Percentiles rank a stretch among this genome's conserved stretches.
phyloP scores from a whole-genome alignment of 2,329 filamentous ascomycete genomes.

The Penicillium sp. region DNA sequence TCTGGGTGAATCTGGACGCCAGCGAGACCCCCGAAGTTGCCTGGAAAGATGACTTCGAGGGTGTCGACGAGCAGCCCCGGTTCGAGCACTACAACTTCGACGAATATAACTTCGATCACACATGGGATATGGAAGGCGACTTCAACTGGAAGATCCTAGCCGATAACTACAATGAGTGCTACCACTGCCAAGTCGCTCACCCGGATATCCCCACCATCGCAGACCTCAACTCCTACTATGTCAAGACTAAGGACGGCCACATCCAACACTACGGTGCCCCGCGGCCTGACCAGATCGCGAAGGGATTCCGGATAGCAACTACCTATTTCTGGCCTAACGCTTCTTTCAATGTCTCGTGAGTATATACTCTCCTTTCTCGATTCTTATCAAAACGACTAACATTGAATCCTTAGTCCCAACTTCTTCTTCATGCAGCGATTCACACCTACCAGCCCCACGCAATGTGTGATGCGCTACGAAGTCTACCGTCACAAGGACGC shows the following conservation, averaged over 20 bases:
- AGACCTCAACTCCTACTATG: conserved; percentile 56
- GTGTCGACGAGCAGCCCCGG: conserved; percentile 49
- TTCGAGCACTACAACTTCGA: conserved; percentile 52
- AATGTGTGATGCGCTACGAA: conserved; percentile 60
- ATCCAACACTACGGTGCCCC: conserved; percentile 50
- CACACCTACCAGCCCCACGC: conserved; percentile 54
- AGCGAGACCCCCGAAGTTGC: conserved; percentile 47
- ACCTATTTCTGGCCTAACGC: conserved; percentile 39
- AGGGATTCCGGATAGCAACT: conserved; percentile 25
- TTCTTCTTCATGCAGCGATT: conserved; percentile 67
- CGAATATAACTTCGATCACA: conserved; percentile 58
- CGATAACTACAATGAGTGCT: conserved; percentile 62
- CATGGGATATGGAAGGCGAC: conserved; percentile 57
- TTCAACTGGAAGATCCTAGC: conserved; percentile 62
- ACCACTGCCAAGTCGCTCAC: conserved; percentile 28
- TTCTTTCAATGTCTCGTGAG: conserved; percentile 37
- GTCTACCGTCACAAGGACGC: conserved; percentile 63
- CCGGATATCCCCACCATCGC: conserved; percentile 43
- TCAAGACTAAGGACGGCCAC: conserved; percentile 49
- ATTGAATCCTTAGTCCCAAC: conserved; percentile 40
- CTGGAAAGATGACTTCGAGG: conserved; percentile 56
- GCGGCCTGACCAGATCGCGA: conserved; percentile 21
- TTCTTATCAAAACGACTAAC: not conserved
- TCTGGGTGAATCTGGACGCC: conserved; percentile 59
- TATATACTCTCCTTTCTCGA: not conserved